Conservation (phyloP, 495 filamentous ascomycete species). For the Neurospora hispaniola region DNA sequence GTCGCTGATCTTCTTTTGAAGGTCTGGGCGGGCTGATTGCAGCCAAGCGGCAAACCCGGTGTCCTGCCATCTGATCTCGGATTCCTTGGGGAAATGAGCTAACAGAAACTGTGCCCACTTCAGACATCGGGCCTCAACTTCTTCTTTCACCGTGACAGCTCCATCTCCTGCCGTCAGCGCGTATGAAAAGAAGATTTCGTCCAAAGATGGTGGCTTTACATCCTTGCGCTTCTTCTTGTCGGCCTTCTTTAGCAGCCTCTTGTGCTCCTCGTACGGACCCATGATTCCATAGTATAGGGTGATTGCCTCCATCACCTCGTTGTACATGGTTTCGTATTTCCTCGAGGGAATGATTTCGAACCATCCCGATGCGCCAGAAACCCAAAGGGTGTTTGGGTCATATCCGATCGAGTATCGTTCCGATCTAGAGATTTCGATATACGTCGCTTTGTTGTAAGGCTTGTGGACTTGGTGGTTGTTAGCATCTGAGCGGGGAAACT, state of each 20-base stretch:
- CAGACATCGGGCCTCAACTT: constrained; percentile 24
- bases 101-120: constrained; percentile 32
- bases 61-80: constrained; percentile 15
- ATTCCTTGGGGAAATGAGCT: constrained; percentile 31
- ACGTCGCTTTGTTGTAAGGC: constrained; percentile 34
- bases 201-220: constrained; percentile 10
- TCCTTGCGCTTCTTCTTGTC: constrained; percentile 20
- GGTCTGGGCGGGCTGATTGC: constrained; percentile 14
- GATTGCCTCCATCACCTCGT: constrained; percentile 58
- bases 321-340: constrained; percentile 50
- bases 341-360: constrained; percentile 57
- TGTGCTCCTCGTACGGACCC: constrained; percentile 23
- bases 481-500: constrained; percentile 6
- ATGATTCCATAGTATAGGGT: constrained; percentile 56
- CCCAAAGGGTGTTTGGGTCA: constrained; percentile 59
- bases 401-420: constrained; percentile 61
- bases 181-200: constrained; percentile 32
- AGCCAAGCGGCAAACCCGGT: constrained; percentile 31
- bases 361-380: constrained; percentile 68
- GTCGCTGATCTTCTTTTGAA: constrained; percentile 8
- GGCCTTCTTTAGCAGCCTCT: constrained; percentile 11
- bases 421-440: constrained; percentile 55
- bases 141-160: constrained; percentile 20
- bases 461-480: constrained; percentile 32
- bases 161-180: constrained; percentile 33